Evolutionary conservation across 345 rosid genomes (phyloP), one percentile per base, ranked within the genome.

Genomic region (Brassica rapa): DNA sequence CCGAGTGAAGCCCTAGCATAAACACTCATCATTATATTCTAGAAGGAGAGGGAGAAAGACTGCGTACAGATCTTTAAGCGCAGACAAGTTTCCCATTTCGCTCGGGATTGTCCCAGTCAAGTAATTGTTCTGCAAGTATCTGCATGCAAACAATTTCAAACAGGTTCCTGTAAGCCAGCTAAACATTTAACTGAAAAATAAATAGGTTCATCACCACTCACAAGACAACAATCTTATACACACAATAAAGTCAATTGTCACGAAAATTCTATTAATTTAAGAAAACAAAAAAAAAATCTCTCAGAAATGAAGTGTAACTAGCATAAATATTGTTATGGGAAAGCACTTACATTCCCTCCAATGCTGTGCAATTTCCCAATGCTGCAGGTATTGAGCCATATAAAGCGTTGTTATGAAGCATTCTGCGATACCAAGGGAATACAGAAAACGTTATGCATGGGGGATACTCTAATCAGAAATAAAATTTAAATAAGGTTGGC

Each of bases 51-150:
- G 66, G 82, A 82, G 64, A 64, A 60, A 80, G 79, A 19, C 15
- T 59, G 83, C 97, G 84, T 84, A 95, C 99, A 95, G 70, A 65
- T 80, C 71, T 77, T 72, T 83, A 83, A 95, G 94, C 68, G 59
- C 77, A 1, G 96, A 86, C 66, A 95, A 83, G 76, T 90, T 93
- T 83, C 96, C 99, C 66, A 95, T 46, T 86, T 93, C 99, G 83
- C 86, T 85, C 35, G 99, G 99, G 81, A 95, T 86, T 25, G 70
- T 46, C 35, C 93, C 98, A 68, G 89, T 88, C 53, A 95, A 81
- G 88, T 88, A 95, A 86, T 95, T 95, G 33, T 90, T 85, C 88
- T 93, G 99, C 97, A 95, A 83, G 85, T 72, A 89, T 84, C 99
- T 95, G 89, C 65, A 80, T 24, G 72, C 66, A 66, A 30, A 62